Base-by-base conservation (phyloP, 306 rosid genomes). In the Rosa multiflora region DNA sequence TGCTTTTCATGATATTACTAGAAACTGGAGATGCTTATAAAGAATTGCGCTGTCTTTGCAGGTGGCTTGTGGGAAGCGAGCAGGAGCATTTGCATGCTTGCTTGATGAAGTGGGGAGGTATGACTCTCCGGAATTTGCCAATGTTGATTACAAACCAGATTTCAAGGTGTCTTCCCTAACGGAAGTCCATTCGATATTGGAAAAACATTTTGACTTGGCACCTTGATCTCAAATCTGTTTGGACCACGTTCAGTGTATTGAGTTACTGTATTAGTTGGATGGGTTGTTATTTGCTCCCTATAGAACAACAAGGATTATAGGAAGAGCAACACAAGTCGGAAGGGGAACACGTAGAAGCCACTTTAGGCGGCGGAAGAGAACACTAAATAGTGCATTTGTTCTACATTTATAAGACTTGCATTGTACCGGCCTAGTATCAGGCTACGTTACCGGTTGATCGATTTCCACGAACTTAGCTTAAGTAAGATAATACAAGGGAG, bases 21-120 rank as follows among this genome's bases (percentile, higher is more conserved):
- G 68, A 74, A 12, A 1, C n/a, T 15, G 56, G 43, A 56, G 17
- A 26, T 75, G 70, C 77, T 55, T 59, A 75, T 43, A 6, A 42
- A 59, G 17, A 43, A 23, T 59, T 59, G 17, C 47, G 40, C 20
- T 3, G 23, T 70, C 6, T 66, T 76, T 51, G 75, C 88, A 94
- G 97, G 90, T 95, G 77, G 92, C 77, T 32, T 95, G 99, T 53
- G 99, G 94, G 48, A 91, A 89, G 88, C 86, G 69, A 67, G 99
- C 98, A 12, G 99, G 98, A 83, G 91, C 97, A 10, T 85, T 87
- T 82, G 83, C 99, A 62, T 95, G 99, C 85, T 80, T 95, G 86
- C 98, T 95, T 68, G 98, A 91, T 76, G 85, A 95, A 87, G 88
- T 79, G 7, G 96, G 99, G 77, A 88, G 88, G 82, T 92, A 90